These are phyloP conservation scores for Yamagishiella unicocca DNA, from an alignment of 139 green algal genomes.

Conservation along the genomic window DNA sequence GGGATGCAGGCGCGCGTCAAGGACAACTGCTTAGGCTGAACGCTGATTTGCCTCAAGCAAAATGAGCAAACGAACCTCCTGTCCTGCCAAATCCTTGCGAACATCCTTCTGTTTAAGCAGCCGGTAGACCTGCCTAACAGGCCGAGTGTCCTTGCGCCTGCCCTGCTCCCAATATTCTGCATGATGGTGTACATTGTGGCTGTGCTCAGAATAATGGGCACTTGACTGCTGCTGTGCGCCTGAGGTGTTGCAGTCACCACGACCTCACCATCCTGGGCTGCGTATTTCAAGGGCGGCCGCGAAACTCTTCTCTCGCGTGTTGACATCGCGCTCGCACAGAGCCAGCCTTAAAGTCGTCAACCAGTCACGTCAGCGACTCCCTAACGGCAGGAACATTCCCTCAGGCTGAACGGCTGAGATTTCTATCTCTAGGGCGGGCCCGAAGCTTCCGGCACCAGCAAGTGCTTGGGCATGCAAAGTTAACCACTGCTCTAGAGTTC, in stretches of 20 bases:
- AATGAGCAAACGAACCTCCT: slow-evolving; percentile 37
- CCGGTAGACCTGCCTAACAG: slow-evolving; percentile 53
- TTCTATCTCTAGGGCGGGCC: too few relatives aligned
- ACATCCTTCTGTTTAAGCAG: slow-evolving; percentile 60
- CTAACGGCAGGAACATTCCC: too few relatives aligned
- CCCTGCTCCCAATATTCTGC: slow-evolving; percentile 45
- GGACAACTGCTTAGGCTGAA: neutral
- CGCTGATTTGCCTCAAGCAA: too few relatives aligned
- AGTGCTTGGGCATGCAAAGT: too few relatives aligned
- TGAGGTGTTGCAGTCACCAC: neutral
- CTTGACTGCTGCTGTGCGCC: neutral
- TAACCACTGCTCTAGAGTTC: too few relatives aligned
- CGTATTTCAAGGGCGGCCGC: neutral
- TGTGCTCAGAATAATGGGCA: neutral
- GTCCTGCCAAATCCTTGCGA: slow-evolving; percentile 13
- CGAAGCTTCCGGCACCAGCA: too few relatives aligned
- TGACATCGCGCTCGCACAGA: neutral
- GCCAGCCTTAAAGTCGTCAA: too few relatives aligned
- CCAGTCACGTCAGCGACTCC: too few relatives aligned
- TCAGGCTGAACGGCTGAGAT: too few relatives aligned
- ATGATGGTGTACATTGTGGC: neutral
- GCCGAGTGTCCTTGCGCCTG: neutral
- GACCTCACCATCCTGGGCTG: slow-evolving; percentile 1
- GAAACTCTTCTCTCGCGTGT: slow-evolving; percentile 5
- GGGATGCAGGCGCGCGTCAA: neutral